Evolutionary conservation across 1,284 basidiomycete genomes (phyloP), one percentile per base, ranked within the genome.

Genomic region (Fistulina hepatica): DNA sequence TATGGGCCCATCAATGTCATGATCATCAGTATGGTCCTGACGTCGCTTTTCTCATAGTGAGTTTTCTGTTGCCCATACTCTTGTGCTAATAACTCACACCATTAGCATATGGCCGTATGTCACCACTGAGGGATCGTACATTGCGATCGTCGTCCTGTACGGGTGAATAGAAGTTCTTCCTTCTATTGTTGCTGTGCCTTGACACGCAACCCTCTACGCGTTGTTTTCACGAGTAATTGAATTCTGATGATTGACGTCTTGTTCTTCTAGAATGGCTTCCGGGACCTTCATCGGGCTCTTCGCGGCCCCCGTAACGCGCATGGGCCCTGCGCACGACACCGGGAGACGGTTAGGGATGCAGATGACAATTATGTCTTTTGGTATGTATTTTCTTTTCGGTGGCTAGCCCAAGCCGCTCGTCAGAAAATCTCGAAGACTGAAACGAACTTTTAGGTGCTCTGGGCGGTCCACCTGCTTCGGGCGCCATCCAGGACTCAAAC

Each of bases 51-150:
- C n/a, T n/a, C n/a, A n/a, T n/a, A n/a, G n/a, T n/a, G n/a, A n/a
- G n/a, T n/a, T n/a, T n/a, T n/a, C n/a, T n/a, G n/a, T n/a, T n/a
- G n/a, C n/a, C n/a, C n/a, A n/a, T n/a, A n/a, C n/a, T n/a, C n/a
- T n/a, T n/a, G n/a, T n/a, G n/a, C n/a, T n/a, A n/a, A n/a, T n/a
- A n/a, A n/a, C n/a, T n/a, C n/a, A n/a, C n/a, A n/a, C n/a, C n/a
- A n/a, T n/a, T n/a, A n/a, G n/a, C n/a, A n/a, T 63, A 3, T 80
- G 76, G 76, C 76, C 76, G 7, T 71, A 68, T 46, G 65, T 68
- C 1, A 52, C 49, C 21, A 60, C 54, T 12, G 46, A 62, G 21
- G 57, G 52, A 0, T 57, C 64, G 2, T 55, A 71, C 21, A 61
- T 70, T 8, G 59, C 52, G 7, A 54, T 79, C 21, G 64, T 70